Percentiles rank a stretch among this genome's conserved stretches.
Evolutionary conservation across 2,329 filamentous ascomycete genomes (phyloP).

Genomic region (Scedosporium boydii): DNA sequence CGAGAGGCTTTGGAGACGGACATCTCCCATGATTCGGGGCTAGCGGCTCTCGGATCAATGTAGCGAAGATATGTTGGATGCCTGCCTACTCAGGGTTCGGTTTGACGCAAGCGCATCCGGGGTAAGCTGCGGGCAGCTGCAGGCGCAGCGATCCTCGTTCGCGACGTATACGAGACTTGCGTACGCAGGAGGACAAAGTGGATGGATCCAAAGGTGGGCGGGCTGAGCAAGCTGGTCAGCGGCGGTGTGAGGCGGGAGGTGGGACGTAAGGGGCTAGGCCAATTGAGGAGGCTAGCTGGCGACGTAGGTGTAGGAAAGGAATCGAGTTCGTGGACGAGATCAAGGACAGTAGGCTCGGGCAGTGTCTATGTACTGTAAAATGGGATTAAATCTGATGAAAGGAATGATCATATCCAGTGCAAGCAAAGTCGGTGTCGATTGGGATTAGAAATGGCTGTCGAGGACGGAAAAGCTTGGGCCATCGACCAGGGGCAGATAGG

Average conservation of each 20-base stretch:
- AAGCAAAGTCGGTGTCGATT: not conserved
- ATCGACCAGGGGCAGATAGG: not conserved
- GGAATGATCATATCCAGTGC: not conserved
- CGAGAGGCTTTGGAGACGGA: not conserved
- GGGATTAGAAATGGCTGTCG: not conserved
- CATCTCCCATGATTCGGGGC: conserved; percentile 1
- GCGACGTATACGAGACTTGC: not conserved
- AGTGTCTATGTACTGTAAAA: not conserved
- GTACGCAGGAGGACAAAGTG: not conserved
- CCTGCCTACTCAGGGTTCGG: not conserved
- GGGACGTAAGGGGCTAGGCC: not conserved
- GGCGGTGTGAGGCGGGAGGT: not conserved
- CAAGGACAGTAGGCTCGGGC: too few relatives aligned
- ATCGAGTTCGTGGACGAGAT: not conserved
- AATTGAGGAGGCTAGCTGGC: not conserved
- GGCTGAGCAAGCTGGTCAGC: too few relatives aligned
- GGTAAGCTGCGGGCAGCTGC: not conserved
- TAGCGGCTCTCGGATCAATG: not conserved
- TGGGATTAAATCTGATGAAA: not conserved
- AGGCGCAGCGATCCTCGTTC: not conserved
- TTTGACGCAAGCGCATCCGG: not conserved
- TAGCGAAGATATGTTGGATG: not conserved
- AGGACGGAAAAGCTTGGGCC: not conserved
- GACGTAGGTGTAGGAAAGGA: not conserved
- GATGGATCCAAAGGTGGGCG: too few relatives aligned